Conservation (phyloP, 1,284 basidiomycete species). For the Agaricales sp. region DNA sequence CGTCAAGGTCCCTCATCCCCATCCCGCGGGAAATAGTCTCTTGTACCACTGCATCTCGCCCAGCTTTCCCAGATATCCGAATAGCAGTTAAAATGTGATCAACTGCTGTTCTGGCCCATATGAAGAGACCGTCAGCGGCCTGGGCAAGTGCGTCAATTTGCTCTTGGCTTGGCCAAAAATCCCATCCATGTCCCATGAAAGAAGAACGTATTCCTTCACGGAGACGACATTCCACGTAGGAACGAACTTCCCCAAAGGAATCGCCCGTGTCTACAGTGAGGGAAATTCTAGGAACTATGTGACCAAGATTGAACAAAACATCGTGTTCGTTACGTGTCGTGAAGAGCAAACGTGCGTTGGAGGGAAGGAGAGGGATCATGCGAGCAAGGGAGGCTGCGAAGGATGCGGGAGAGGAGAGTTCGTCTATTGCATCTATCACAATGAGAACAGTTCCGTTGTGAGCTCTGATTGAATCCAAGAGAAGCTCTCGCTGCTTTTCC, state of each 20-base stretch:
- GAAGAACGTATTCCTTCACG: neutral
- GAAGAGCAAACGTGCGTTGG: neutral
- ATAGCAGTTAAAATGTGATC: neutral
- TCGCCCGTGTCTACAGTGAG: neutral
- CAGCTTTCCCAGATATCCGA: neutral
- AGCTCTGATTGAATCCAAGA: neutral
- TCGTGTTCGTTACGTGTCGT: neutral
- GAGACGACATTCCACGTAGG: neutral
- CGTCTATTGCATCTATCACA: neutral
- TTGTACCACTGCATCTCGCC: neutral
- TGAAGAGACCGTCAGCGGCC: neutral
- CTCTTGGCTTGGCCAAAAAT: neutral
- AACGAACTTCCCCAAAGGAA: neutral
- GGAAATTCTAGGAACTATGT: neutral
- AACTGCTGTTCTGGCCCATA: neutral
- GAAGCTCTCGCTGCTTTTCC: neutral
- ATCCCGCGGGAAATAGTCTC: neutral
- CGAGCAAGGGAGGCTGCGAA: neutral
- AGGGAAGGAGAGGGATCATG: neutral
- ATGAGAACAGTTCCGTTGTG: neutral
- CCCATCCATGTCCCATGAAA: neutral
- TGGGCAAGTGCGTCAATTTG: neutral
- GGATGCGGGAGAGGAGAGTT: neutral
- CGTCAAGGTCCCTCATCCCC: neutral
- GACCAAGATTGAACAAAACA: neutral